Percentiles rank a stretch among this genome's conserved stretches.
These are phyloP conservation scores for Aspergillus sclerotialis DNA, from an alignment of 2,329 filamentous ascomycete species.

Conservation along the genomic window DNA sequence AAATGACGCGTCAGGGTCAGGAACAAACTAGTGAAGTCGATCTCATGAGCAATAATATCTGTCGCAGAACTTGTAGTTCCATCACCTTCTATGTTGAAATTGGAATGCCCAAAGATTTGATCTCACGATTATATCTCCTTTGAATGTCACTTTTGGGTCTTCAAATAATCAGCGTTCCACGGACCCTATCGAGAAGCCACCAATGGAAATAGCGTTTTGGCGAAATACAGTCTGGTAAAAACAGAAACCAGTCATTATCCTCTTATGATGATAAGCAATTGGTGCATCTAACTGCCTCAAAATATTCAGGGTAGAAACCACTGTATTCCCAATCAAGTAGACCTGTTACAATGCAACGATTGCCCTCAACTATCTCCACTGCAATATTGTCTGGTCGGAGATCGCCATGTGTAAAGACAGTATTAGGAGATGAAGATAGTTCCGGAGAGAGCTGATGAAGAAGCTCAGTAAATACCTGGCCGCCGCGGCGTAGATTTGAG, in stretches of 20 bases:
- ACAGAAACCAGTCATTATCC: constrained; percentile 18
- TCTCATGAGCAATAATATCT: no score
- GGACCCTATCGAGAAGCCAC: constrained; percentile 19
- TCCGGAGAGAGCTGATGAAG: constrained; percentile 7
- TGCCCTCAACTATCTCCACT: constrained; percentile 10
- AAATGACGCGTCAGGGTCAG: no score
- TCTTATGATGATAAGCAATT: constrained; percentile 13
- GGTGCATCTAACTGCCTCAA: constrained; percentile 16
- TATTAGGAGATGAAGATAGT: constrained; percentile 4
- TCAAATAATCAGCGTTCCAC: no score
- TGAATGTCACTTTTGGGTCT: no score
- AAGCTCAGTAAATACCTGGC: constrained; percentile 11
- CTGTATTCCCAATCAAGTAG: constrained; percentile 22
- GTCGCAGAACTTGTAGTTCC: no score
- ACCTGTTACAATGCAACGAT: constrained; percentile 13
- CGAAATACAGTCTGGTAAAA: constrained; percentile 15
- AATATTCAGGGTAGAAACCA: constrained; percentile 21
- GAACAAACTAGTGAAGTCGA: no score
- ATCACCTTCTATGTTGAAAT: no score
- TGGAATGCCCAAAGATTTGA: no score
- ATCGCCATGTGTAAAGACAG: constrained; percentile 20
- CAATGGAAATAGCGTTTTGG: constrained; percentile 13
- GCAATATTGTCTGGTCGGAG: constrained; percentile 19
- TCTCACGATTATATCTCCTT: no score
- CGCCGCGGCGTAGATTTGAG: constrained; percentile 7